These are phyloP conservation scores for Magnusiomyces suaveolens DNA, from an alignment of 1,139 yeast species.

Conservation along the genomic window DNA sequence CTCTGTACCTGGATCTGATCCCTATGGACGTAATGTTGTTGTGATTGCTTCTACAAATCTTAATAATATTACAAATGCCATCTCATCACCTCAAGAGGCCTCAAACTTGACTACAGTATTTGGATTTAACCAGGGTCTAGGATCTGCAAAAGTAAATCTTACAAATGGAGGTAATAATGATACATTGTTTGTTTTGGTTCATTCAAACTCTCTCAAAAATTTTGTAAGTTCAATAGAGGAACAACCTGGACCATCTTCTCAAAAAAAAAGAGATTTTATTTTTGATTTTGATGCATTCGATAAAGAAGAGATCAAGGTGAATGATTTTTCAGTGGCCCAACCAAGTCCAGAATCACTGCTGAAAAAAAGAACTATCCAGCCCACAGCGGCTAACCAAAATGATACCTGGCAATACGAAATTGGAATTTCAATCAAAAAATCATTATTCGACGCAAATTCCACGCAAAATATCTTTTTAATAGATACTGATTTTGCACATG, in stretches of 20 bases:
- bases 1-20: not conserved
- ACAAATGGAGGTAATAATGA: not conserved
- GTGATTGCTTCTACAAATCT: not conserved
- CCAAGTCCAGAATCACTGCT: not conserved
- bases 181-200: not conserved
- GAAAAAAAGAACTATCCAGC: not conserved
- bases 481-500: slow-evolving; percentile 66
- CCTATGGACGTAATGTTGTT: not conserved
- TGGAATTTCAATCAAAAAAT: slow-evolving; percentile 57
- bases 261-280: not conserved
- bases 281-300: not conserved
- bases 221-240: not conserved
- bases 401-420: slow-evolving; percentile 43
- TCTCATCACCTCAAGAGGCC: not conserved
- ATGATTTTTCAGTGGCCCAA: not conserved
- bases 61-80: not conserved
- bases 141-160: not conserved
- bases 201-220: not conserved
- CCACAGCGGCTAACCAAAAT: slow-evolving; percentile 4
- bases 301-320: not conserved
- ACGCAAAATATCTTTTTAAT: slow-evolving; percentile 50
- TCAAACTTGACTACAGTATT: not conserved
- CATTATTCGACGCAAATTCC: slow-evolving; percentile 63
- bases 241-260: not conserved
- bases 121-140: not conserved